These are phyloP conservation scores for Quercus phellos DNA, from an alignment of 331 rosid genomes.

Conservation along the genomic window DNA sequence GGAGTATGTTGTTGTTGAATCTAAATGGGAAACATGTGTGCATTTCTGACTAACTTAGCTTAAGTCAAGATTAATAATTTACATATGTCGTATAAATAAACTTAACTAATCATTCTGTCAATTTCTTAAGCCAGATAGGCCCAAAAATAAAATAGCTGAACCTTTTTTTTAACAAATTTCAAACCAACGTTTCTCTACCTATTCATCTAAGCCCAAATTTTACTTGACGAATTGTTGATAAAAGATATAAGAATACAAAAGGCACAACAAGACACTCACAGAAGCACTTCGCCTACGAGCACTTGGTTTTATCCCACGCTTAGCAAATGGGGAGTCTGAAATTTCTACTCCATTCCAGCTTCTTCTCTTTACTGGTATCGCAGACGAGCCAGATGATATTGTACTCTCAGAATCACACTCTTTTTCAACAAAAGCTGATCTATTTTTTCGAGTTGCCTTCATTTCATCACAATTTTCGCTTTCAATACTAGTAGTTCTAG, in stretches of 20 bases:
- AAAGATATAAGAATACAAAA: neutral
- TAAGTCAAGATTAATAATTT: too few species aligned
- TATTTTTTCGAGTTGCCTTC: neutral
- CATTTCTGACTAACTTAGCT: too few species aligned
- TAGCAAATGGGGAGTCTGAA: constrained; percentile 5
- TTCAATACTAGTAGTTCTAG: neutral
- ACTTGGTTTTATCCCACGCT: constrained; percentile 16
- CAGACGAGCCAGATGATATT: constrained; percentile 6
- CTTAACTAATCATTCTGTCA: too few species aligned
- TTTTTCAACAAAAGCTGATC: neutral
- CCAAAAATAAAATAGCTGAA: too few species aligned
- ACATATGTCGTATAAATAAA: neutral
- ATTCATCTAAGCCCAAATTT: neutral
- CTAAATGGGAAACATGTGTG: neutral
- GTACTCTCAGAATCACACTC: constrained; percentile 17
- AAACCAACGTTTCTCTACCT: neutral
- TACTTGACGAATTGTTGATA: neutral
- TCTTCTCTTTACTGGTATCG: constrained; percentile 16
- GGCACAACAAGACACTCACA: constrained; percentile 11
- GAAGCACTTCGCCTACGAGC: constrained; percentile 16
- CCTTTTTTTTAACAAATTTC: too few species aligned
- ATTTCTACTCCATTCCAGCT: constrained; percentile 25
- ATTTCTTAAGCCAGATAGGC: too few species aligned
- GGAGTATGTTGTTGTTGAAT: neutral
- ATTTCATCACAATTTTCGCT: neutral